phyloP scores from a whole-genome alignment of 2,329 filamentous ascomycete genomes.

The Hypoxylon sp. region DNA sequence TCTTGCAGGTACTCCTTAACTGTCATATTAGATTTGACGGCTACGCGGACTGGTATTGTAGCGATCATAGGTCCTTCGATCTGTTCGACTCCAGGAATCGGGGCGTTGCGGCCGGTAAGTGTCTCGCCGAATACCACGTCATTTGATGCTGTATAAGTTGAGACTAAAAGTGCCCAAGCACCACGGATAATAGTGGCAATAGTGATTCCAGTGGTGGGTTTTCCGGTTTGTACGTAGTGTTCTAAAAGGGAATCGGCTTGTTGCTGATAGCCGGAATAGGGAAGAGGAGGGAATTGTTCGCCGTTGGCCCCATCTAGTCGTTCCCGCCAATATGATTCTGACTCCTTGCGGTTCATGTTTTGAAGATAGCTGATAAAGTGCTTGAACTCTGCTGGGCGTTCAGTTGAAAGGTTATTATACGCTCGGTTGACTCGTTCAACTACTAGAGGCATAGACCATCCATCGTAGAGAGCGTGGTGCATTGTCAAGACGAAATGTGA shows the following conservation, averaged over 20 bases:
- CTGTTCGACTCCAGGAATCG: constrained; percentile 64
- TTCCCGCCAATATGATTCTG: constrained; percentile 64
- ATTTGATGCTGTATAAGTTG: constrained; percentile 65
- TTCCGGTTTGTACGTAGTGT: constrained; percentile 61
- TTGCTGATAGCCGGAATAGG: constrained; percentile 64
- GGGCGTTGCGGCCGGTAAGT: constrained; percentile 69
- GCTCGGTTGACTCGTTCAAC: constrained; percentile 65
- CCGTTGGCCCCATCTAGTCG: constrained; percentile 62
- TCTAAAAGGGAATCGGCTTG: constrained; percentile 68
- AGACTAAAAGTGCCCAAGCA: constrained; percentile 71
- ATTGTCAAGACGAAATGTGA: constrained; percentile 67
- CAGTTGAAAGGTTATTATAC: constrained; percentile 56
- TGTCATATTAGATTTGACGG: constrained; percentile 59
- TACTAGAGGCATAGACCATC: constrained; percentile 68
- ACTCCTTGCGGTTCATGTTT: constrained; percentile 57
- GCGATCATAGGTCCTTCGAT: constrained; percentile 75
- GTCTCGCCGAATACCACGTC: constrained; percentile 74
- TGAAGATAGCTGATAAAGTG: constrained; percentile 66
- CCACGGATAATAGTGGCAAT: constrained; percentile 71
- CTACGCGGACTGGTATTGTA: constrained; percentile 70
- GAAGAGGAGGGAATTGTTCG: constrained; percentile 65
- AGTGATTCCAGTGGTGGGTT: constrained; percentile 61
- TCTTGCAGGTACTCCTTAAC: constrained; percentile 68
- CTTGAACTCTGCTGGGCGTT: constrained; percentile 62
- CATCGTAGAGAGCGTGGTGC: constrained; percentile 71